Percentiles rank a stretch among this genome's conserved stretches.
These are phyloP conservation scores for Grifola frondosa DNA, from an alignment of 1,284 basidiomycete species.

Conservation along the genomic window DNA sequence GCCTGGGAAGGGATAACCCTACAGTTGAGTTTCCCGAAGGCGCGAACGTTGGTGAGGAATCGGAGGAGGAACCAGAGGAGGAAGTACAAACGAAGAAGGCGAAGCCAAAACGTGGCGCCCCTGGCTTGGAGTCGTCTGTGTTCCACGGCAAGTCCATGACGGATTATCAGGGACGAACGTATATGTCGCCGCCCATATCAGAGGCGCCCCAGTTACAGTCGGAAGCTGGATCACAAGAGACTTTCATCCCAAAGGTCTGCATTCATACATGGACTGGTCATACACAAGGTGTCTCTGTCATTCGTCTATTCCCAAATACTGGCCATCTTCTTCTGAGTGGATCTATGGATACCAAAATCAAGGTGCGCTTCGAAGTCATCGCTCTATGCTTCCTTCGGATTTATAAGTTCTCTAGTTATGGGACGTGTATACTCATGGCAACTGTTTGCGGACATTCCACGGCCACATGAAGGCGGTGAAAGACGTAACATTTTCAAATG, in stretches of 20 bases:
- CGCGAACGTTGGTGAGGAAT: constrained; percentile 53
- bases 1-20: constrained; percentile 83
- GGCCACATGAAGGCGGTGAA: constrained; percentile 97
- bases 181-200: constrained; percentile 90
- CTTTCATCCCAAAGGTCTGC: constrained; percentile 93
- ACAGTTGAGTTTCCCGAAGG: constrained; percentile 59
- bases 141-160: constrained; percentile 97
- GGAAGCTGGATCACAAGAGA: constrained; percentile 85
- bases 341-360: constrained; percentile 99
- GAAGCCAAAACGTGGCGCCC: constrained; percentile 76
- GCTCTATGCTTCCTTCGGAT: constrained; percentile 10
- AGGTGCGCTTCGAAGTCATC: constrained; percentile 51
- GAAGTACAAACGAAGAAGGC: constrained; percentile 63
- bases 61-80: constrained; percentile 66
- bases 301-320: constrained; percentile 89
- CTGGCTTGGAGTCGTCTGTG: constrained; percentile 87
- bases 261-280: constrained; percentile 99
- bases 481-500: constrained; percentile 93
- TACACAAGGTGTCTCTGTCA: constrained; percentile 93
- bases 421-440: constrained; percentile 97
- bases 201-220: constrained; percentile 78
- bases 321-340: constrained; percentile 93
- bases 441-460: constrained; percentile 95
- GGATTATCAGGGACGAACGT: constrained; percentile 98
- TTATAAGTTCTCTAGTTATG: constrained; percentile 66